phyloP scores from a whole-genome alignment of 2,329 filamentous ascomycete species.

The Pleurostoma richardsiae region DNA sequence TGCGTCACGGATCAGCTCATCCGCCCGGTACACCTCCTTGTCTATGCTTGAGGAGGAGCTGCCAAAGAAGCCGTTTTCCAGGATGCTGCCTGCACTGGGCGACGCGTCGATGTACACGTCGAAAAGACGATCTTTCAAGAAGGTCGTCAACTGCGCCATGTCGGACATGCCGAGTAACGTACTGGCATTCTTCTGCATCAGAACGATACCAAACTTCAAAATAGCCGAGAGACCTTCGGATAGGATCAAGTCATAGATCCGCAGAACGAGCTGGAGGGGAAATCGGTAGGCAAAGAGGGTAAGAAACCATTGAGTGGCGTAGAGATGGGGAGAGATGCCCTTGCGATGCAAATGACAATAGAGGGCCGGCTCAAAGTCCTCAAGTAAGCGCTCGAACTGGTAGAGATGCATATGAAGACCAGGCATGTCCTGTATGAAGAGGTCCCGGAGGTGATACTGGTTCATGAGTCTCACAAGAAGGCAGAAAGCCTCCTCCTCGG shows the following conservation, averaged over 20 bases:
- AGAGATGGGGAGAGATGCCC: constrained; percentile 84
- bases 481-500: constrained; percentile 94
- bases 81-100: constrained; percentile 84
- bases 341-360: constrained; percentile 90
- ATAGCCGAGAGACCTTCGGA: constrained; percentile 92
- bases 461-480: constrained; percentile 93
- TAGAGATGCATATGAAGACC: constrained; percentile 90
- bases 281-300: constrained; percentile 98
- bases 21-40: constrained; percentile 93
- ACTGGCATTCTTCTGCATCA: constrained; percentile 91
- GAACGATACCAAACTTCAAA: constrained; percentile 85
- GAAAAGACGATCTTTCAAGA: constrained; percentile 90
- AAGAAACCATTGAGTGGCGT: constrained; percentile 98
- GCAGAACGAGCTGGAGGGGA: constrained; percentile 88
- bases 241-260: constrained; percentile 93
- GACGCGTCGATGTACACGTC: constrained; percentile 96
- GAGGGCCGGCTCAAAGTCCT: constrained; percentile 88
- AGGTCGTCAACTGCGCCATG: constrained; percentile 83
- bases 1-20: constrained; percentile 88
- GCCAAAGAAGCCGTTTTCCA: constrained; percentile 97
- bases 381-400: constrained; percentile 89
- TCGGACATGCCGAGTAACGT: constrained; percentile 79
- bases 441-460: constrained; percentile 85
- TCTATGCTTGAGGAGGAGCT: constrained; percentile 84
- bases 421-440: constrained; percentile 95